Conservation (phyloP, 2,329 filamentous ascomycete species). For the Rhynchosporium agropyri region DNA sequence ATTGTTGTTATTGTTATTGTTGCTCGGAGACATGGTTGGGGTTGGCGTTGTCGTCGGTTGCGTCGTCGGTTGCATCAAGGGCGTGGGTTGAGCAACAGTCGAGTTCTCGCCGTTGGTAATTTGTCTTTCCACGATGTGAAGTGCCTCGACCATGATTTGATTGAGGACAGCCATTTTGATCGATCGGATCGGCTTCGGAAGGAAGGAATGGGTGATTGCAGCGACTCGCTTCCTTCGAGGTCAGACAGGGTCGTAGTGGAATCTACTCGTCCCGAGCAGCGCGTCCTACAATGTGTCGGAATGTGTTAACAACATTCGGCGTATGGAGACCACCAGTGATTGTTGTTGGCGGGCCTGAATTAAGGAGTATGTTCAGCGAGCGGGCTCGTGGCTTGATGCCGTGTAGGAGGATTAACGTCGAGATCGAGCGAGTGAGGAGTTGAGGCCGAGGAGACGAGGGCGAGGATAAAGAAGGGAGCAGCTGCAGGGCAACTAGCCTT, state of each 20-base stretch:
- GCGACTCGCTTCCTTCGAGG: conserved; percentile 4
- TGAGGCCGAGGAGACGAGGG: neutral
- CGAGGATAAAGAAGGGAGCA: conserved; percentile 3
- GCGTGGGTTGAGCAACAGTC: conserved; percentile 17
- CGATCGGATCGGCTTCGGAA: conserved; percentile 9
- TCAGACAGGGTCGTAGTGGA: conserved; percentile 7
- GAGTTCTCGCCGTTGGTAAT: conserved; percentile 27
- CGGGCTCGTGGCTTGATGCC: neutral
- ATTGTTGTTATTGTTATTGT: conserved; percentile 14
- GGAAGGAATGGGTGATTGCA: conserved; percentile 25
- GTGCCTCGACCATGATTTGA: conserved; percentile 36
- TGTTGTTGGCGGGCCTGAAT: neutral
- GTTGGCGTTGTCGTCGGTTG: conserved; percentile 10
- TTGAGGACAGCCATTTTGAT: conserved; percentile 36
- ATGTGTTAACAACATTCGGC: conserved; percentile 13
- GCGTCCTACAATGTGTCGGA: conserved; percentile 11
- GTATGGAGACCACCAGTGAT: conserved; percentile 8
- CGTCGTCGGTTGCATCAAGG: conserved; percentile 18
- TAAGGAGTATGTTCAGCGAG: neutral
- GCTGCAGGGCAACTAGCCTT: neutral
- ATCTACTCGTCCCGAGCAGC: conserved; percentile 9
- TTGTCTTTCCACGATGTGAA: conserved; percentile 35
- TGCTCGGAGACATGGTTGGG: conserved; percentile 19
- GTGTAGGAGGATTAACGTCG: neutral
- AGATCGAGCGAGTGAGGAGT: neutral